phyloP scores from a whole-genome alignment of 2,329 filamentous ascomycete genomes.

The Colletotrichum tanaceti region DNA sequence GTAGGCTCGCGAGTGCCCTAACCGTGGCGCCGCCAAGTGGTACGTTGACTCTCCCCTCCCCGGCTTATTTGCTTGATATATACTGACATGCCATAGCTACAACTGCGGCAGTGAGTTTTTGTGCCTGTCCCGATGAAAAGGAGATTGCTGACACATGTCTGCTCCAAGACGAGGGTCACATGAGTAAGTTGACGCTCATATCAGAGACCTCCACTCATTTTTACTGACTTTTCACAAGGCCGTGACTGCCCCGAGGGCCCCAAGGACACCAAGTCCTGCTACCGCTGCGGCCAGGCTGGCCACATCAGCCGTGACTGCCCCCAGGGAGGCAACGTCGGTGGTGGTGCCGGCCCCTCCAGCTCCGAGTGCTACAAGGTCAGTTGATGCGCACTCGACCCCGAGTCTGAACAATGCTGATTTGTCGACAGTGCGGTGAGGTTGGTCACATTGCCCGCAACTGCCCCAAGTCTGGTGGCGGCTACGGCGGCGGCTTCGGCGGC shows the following conservation, averaged over 20 bases:
- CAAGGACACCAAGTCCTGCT: constrained; percentile 86
- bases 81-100: constrained; percentile 68
- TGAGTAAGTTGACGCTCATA: constrained; percentile 68
- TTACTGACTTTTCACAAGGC: constrained; percentile 61
- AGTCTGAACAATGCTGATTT: constrained; percentile 14
- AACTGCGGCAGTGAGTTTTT: constrained; percentile 78
- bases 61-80: neutral
- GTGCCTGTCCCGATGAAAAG: constrained; percentile 40
- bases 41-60: constrained; percentile 57
- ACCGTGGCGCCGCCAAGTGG: constrained; percentile 85
- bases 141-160: constrained; percentile 43
- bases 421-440: constrained; percentile 81
- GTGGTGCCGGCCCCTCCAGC: constrained; percentile 57
- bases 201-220: constrained; percentile 33
- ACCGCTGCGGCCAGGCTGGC: constrained; percentile 82
- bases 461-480: constrained; percentile 69
- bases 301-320: constrained; percentile 90
- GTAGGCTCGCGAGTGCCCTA: constrained; percentile 87
- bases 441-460: constrained; percentile 97
- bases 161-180: constrained; percentile 72
- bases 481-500: constrained; percentile 59
- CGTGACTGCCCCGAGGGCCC: constrained; percentile 91
- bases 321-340: constrained; percentile 61
- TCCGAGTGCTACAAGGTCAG: constrained; percentile 90
- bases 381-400: neutral